Base-by-base conservation (phyloP, 73 alveolate genomes). In the Diophrys appendiculata region DNA sequence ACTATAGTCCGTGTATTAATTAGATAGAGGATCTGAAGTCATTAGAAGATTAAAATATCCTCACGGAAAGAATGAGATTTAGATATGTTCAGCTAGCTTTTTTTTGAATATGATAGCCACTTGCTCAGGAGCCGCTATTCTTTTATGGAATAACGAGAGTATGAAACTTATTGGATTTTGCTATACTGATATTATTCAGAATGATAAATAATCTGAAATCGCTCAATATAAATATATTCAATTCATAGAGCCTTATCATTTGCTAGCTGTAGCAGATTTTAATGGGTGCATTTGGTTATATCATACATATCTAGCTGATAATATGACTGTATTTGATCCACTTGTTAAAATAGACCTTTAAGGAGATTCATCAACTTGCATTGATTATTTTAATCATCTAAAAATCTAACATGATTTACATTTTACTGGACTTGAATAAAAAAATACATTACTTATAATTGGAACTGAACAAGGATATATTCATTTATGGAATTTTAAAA, bases 71-170 rank as follows among this genome's bases (percentile, higher is more conserved):
- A 67, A 67, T 23, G 75, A 67, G 29, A 28, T 67, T 3, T 23
- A 23, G 2, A 23, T 31, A 25, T 67, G 75, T 67, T 25, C 18
- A n/a, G 31, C 31, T 31, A 23, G 52, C 5, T 67, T 28, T 24
- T 67, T 23, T 54, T 24, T 67, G 3, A 67, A 80, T 55, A 18
- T 53, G 5, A 72, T 80, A 29, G 89, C 82, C 0, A 80, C 89
- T 28, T 72, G 77, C 2, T 33, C 65, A 43, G 72, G 72, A 28
- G 34, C 72, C 24, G 29, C 76, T 22, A 55, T 80, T 18, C 52
- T 80, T 22, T 52, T 80, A 5, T 80, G 89, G 89, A 80, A 80
- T 72, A 33, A 80, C 29, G 89, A 80, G 31, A 80, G 68, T 54
- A 54, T 80, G 78, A 80, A 76, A 56, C 56, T 80, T 29, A 65